Conservation (phyloP, 179 eudicot genomes). For the Amaranthus tricolor region DNA sequence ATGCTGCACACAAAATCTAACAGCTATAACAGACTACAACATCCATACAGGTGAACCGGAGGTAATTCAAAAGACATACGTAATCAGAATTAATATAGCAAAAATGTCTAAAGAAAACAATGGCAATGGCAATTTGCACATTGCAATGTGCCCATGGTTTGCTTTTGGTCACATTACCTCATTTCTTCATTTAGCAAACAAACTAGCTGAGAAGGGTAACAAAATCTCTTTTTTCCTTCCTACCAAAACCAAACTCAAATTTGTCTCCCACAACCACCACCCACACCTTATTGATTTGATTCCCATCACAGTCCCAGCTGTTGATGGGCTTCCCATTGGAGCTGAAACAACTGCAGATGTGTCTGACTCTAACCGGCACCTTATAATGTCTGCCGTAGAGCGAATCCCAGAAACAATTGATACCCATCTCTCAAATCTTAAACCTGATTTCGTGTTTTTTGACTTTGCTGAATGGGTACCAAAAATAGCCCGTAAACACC, state of each 20-base stretch:
- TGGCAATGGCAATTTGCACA: neutral
- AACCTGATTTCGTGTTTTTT: constrained; percentile 18
- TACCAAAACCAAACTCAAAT: neutral
- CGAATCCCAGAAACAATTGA: constrained; percentile 15
- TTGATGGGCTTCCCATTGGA: neutral
- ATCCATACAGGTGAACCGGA: too few species aligned
- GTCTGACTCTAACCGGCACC: neutral
- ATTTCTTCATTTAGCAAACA: constrained; percentile 3
- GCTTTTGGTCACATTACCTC: constrained; percentile 1
- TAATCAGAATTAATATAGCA: too few species aligned
- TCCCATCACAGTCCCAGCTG: neutral
- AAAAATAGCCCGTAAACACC: constrained; percentile 12
- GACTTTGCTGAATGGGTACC: constrained; percentile 20
- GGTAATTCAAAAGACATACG: too few species aligned
- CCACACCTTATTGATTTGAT: neutral
- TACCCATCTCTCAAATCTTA: constrained; percentile 9
- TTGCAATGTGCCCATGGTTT: constrained; percentile 10
- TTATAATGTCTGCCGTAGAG: constrained; percentile 20
- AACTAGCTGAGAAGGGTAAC: neutral
- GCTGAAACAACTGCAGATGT: constrained; percentile 9
- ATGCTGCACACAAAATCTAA: too few species aligned
- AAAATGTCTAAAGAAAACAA: too few species aligned
- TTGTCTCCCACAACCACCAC: constrained; percentile 1
- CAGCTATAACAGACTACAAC: too few species aligned
- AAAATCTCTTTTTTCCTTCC: constrained; percentile 5